Conservation (phyloP, 2,329 filamentous ascomycete genomes). For the Sporothrix protearum region DNA sequence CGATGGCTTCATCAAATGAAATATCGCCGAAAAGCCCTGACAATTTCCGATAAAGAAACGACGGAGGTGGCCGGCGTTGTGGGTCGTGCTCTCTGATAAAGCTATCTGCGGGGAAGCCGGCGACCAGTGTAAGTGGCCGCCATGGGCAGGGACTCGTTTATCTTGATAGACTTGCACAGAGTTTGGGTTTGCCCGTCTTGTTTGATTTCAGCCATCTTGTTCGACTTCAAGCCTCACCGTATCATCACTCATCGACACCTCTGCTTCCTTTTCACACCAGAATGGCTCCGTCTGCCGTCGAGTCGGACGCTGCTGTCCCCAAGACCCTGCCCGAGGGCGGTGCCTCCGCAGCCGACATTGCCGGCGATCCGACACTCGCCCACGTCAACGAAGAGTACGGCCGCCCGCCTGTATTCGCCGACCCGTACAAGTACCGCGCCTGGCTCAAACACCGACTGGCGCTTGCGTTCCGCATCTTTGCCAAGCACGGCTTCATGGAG, state of each 20-base stretch:
- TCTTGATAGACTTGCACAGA: too few species aligned
- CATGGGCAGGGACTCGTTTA: too few species aligned
- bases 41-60: not conserved
- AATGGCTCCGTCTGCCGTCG: slow-evolving; percentile 24
- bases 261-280: not conserved
- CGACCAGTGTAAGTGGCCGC: slow-evolving; percentile 9
- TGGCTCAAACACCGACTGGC: slow-evolving; percentile 53
- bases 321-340: not conserved
- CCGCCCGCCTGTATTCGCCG: slow-evolving; percentile 27
- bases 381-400: slow-evolving; percentile 25
- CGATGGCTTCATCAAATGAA: not conserved
- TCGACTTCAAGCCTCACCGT: not conserved
- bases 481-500: slow-evolving; percentile 54
- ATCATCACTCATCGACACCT: not conserved
- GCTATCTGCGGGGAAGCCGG: slow-evolving; percentile 14
- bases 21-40: not conserved
- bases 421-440: slow-evolving; percentile 42
- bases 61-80: slow-evolving; percentile 22
- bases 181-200: not conserved
- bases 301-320: not conserved
- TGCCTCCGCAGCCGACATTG: not conserved
- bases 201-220: not conserved
- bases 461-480: slow-evolving; percentile 56
- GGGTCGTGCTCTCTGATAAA: slow-evolving; percentile 1
- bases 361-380: slow-evolving; percentile 28